Evolutionary conservation across 2,329 filamentous ascomycete genomes (phyloP).

Genomic region (Tympanopsis confertula): DNA sequence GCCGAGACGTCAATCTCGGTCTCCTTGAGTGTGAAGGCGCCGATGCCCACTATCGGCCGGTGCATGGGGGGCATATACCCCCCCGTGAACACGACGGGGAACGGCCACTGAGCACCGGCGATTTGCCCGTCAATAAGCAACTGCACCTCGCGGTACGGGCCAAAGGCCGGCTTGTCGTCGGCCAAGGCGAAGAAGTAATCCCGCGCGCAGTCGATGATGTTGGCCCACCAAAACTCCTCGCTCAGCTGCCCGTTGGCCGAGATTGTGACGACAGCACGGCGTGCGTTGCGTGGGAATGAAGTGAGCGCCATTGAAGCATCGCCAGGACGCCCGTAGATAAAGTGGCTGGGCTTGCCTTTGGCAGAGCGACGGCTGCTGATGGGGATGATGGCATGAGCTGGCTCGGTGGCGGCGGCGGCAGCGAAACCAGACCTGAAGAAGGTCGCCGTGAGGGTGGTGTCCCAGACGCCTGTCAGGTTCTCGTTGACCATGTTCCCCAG

Average conservation of each 20-base stretch:
- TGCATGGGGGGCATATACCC: slow-evolving; percentile 68
- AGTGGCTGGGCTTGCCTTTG: slow-evolving; percentile 48
- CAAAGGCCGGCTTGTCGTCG: slow-evolving; percentile 51
- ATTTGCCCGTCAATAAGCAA: slow-evolving; percentile 61
- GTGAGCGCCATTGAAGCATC: slow-evolving; percentile 37
- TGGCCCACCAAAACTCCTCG: slow-evolving; percentile 82
- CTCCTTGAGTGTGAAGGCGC: slow-evolving; percentile 69
- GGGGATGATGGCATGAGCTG: slow-evolving; percentile 58
- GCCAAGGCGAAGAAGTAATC: slow-evolving; percentile 44
- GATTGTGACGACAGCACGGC: slow-evolving; percentile 64
- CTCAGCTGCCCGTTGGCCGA: slow-evolving; percentile 63
- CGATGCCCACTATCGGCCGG: slow-evolving; percentile 66
- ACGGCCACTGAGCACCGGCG: slow-evolving; percentile 71
- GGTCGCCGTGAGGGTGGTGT: slow-evolving; percentile 62
- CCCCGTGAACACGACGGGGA: slow-evolving; percentile 72
- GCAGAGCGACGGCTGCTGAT: slow-evolving; percentile 43
- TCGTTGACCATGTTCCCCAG: slow-evolving; percentile 62
- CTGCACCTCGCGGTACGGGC: slow-evolving; percentile 69
- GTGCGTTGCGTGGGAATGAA: slow-evolving; percentile 51
- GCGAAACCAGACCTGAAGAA: slow-evolving; percentile 46
- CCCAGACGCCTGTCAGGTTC: slow-evolving; percentile 62
- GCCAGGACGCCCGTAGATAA: slow-evolving; percentile 48
- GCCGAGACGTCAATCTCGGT: slow-evolving; percentile 75
- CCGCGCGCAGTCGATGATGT: slow-evolving; percentile 53
- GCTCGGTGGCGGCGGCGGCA: slow-evolving; percentile 22